phyloP scores from a whole-genome alignment of 306 rosid species.

The Dryas octopetala region DNA sequence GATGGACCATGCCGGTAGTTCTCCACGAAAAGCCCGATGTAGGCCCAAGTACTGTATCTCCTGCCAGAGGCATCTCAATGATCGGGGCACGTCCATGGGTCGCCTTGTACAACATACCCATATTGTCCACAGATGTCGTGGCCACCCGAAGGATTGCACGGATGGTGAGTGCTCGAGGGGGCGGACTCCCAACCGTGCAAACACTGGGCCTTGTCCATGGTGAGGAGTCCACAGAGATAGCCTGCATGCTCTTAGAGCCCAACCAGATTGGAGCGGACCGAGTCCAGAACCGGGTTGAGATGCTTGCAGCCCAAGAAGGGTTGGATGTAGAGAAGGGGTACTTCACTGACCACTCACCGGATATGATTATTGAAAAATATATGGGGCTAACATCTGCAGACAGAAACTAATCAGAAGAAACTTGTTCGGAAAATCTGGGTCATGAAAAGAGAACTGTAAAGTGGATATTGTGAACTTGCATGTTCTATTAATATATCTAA shows the following conservation, averaged over 20 bases:
- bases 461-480: slow-evolving; percentile 35
- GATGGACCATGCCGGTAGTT: slow-evolving; percentile 64
- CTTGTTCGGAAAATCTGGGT: not conserved
- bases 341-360: slow-evolving; percentile 75
- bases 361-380: slow-evolving; percentile 55
- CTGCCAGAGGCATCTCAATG: slow-evolving; percentile 62
- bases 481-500: slow-evolving; percentile 20
- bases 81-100: slow-evolving; percentile 83
- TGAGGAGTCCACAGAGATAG: slow-evolving; percentile 61
- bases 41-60: slow-evolving; percentile 55
- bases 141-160: slow-evolving; percentile 58
- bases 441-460: slow-evolving; percentile 2
- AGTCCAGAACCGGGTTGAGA: slow-evolving; percentile 69
- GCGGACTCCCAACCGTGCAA: slow-evolving; percentile 81
- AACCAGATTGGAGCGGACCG: slow-evolving; percentile 67
- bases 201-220: slow-evolving; percentile 60
- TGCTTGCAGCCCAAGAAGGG: slow-evolving; percentile 71
- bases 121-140: slow-evolving; percentile 53
- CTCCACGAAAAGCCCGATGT: slow-evolving; percentile 59
- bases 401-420: slow-evolving; percentile 21
- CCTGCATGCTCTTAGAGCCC: slow-evolving; percentile 82
- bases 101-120: slow-evolving; percentile 60
- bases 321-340: slow-evolving; percentile 77
- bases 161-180: slow-evolving; percentile 83
- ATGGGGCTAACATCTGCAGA: slow-evolving; percentile 43